Evolutionary conservation across 2,329 filamentous ascomycete species (phyloP).

Genomic region (Venturia oleaginea): DNA sequence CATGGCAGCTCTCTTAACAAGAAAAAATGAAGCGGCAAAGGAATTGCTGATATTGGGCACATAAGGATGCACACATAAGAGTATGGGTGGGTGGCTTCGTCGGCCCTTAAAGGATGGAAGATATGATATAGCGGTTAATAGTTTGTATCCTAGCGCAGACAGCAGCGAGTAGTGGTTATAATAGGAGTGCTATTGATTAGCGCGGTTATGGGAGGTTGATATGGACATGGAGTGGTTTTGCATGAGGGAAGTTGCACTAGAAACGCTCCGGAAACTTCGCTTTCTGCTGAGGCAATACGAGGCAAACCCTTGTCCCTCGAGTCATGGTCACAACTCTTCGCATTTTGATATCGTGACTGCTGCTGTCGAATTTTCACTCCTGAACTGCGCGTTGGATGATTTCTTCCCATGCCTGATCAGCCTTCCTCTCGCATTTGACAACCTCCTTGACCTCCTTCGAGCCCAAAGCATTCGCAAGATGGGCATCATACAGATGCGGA

Average conservation of each 20-base stretch:
- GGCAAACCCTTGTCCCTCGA: background rate
- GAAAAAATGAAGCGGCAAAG: background rate
- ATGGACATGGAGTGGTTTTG: conserved; percentile 2
- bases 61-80: background rate
- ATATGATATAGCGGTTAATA: conserved; percentile 3
- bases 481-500: conserved; percentile 12
- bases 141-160: background rate
- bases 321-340: background rate
- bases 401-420: conserved; percentile 1
- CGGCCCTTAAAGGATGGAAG: background rate
- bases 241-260: background rate
- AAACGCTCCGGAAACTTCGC: background rate
- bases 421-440: conserved; percentile 1
- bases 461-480: conserved; percentile 9
- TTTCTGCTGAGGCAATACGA: background rate
- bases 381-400: conserved; percentile 1
- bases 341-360: background rate
- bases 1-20: conserved; percentile 2
- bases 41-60: background rate
- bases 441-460: conserved; percentile 6
- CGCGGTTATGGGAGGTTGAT: background rate
- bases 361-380: background rate
- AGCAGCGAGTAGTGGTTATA: conserved; percentile 2
- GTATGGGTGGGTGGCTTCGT: background rate
- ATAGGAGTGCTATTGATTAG: background rate